Evolutionary conservation across 2,329 filamentous ascomycete genomes (phyloP).

Genomic region (Fusarium coffeatum): DNA sequence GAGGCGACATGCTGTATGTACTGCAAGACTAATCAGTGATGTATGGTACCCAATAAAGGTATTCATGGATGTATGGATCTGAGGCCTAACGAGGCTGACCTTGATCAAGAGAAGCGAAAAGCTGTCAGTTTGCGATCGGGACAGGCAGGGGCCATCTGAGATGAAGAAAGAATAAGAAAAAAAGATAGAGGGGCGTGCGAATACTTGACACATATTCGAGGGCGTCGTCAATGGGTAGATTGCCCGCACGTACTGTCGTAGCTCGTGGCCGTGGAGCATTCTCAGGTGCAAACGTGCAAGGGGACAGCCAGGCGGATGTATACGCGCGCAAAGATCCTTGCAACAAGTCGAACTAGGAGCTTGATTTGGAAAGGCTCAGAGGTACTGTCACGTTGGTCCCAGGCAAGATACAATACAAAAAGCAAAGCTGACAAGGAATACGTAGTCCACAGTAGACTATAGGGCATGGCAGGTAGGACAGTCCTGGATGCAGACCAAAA

Average conservation of each 20-base stretch:
- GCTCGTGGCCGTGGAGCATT: conserved; percentile 34
- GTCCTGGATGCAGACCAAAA: conserved; percentile 13
- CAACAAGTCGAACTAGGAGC: conserved; percentile 23
- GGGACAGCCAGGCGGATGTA: conserved; percentile 31
- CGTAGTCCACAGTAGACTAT: background rate
- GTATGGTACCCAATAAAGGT: background rate
- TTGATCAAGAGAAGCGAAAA: conserved; percentile 13
- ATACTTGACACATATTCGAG: conserved; percentile 1
- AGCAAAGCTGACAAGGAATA: conserved; percentile 24
- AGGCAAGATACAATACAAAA: conserved; percentile 1
- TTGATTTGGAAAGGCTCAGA: conserved; percentile 44
- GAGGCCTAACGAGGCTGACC: conserved; percentile 27
- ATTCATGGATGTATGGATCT: background rate
- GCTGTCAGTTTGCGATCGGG: conserved; percentile 11
- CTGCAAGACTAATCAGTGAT: background rate
- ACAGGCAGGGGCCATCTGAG: conserved; percentile 9
- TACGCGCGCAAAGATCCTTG: conserved; percentile 39
- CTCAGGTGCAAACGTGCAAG: conserved; percentile 34
- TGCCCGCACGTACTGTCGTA: conserved; percentile 1
- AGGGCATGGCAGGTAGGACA: background rate
- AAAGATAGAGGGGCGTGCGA: conserved; percentile 25
- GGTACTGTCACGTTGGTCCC: conserved; percentile 26
- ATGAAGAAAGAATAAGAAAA: background rate
- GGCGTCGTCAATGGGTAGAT: conserved; percentile 23
- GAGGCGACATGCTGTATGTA: conserved; percentile 34